Conservation (phyloP, 768 basidiomycete genomes). For the Rossbeevera mucosa region DNA sequence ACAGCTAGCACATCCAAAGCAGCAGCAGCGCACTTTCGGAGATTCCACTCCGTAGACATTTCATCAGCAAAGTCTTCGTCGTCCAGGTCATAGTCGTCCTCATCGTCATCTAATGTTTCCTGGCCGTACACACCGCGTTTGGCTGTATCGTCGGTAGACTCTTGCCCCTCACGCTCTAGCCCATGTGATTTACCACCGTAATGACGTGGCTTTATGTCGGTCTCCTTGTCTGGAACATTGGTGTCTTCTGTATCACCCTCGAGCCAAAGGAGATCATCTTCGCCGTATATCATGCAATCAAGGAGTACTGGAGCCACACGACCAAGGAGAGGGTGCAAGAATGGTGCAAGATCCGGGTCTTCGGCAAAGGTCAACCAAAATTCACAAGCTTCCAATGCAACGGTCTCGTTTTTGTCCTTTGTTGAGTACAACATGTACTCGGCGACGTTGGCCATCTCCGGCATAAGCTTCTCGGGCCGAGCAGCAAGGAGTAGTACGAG, state of each 20-base stretch:
- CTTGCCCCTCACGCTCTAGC: constrained; percentile 62
- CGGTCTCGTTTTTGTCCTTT: constrained; percentile 94
- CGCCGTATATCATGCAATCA: constrained; percentile 96
- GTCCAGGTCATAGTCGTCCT: constrained; percentile 83
- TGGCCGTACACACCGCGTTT: constrained; percentile 68
- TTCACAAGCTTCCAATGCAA: constrained; percentile 97
- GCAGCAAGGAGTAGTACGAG: constrained; percentile 90
- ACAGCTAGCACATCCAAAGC: constrained; percentile 96
- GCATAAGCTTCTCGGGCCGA: constrained; percentile 93
- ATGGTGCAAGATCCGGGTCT: constrained; percentile 79
- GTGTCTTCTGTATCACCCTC: constrained; percentile 90
- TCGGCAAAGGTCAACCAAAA: constrained; percentile 99
- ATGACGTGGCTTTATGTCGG: constrained; percentile 94
- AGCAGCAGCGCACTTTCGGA: constrained; percentile 96
- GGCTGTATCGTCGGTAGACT: constrained; percentile 33
- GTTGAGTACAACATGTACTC: constrained; percentile 99
- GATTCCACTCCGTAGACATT: constrained; percentile 97
- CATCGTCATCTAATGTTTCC: constrained; percentile 78
- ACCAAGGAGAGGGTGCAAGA: constrained; percentile 80
- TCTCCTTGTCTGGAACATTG: constrained; percentile 85
- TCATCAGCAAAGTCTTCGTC: constrained; percentile 91
- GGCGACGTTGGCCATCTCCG: constrained; percentile 91
- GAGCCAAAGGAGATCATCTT: constrained; percentile 92
- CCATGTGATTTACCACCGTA: constrained; percentile 85
- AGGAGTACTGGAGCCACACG: constrained; percentile 93